Base-by-base conservation (phyloP, 2,329 filamentous ascomycete genomes). In the Ophioceras dolichostomum region DNA sequence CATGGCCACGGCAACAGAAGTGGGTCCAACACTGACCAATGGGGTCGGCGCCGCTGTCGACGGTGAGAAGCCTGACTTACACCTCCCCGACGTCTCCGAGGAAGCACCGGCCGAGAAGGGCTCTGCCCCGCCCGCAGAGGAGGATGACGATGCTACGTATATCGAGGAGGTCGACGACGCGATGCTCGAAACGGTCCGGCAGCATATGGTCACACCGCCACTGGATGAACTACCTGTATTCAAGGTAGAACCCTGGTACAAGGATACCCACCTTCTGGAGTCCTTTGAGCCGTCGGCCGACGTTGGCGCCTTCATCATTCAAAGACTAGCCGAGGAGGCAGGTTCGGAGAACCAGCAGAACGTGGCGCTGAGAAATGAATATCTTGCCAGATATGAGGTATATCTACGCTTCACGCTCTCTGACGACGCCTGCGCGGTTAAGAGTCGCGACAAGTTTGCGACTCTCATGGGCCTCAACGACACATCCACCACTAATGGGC, bases 321-420 rank as follows among this genome's bases (percentile, higher is more conserved):
- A 56, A 12, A 62, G 62, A 20, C 53, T 76, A 12, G 50, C 58
- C 19, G 60, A 65, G 4, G 54, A 68, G 14, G 53, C 59, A 16
- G 45, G 57, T 3, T 49, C 57, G 10, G 57, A 60, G 20, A 41
- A 48, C 3, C 46, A 49, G 0, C 57, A 63, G 24, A 64, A 73
- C 42, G 51, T 56, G 1, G 50, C 53, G 6, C 49, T 54, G 26
- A 62, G 58, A 34, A 50, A 60, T 28, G 44, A 52, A 2, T 76
- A 76, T 42, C 52, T 57, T 0, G 53, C 54, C 1, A 68, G 64
- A 8, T 76, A 76, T 42, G 54, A 62, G 27, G 49, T 51, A 2
- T 77, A 77, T 42, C 58, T 76, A 4, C 56, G 66, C 8, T 77
- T 73, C 41, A 76, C 72, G 7, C 53, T 64, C 41, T 76, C 73